Base-by-base conservation (phyloP, 2,329 filamentous ascomycete genomes). In the Trichophaea hybrida region DNA sequence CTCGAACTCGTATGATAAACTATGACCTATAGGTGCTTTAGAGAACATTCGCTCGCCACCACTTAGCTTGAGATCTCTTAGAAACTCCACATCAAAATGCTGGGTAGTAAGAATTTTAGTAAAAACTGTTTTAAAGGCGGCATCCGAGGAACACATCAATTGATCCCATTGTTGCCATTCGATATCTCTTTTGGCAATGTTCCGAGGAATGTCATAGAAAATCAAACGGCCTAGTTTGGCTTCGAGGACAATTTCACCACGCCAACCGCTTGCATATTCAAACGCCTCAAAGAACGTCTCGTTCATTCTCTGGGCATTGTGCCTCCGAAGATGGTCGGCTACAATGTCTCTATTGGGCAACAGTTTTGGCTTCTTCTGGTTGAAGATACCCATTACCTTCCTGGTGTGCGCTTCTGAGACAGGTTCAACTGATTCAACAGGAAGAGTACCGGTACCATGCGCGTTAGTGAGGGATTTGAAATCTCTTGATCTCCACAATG, bases 21-120 rank as follows among this genome's bases (percentile, higher is more conserved):
- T 55, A 15, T 4, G 15, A 44, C 53, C 31, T 17, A 24, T 10
- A 31, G 35, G 24, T 40, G 6, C n/a, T 10, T 6, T 10, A 17
- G 38, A 43, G 58, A 72, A 69, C 58, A 75, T 71, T 59, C 75
- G 68, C 69, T 78, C 73, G 6, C 63, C 61, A 38, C 59, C 58
- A 17, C 49, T 37, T 24, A 65, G 43, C 40, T 65, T 65, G 51
- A 65, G 38, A 15, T 58, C 63, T 13, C 59, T 59, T 13, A 61
- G 49, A 35, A 59, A 65, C 44, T 65, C 63, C 15, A 60, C 55
- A 55, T 65, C 63, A 13, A 53, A 63, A 15, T 61, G 63, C 2
- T 61, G 59, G 13, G 57, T 57, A 6, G 63, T 63, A 12, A 65
- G 24, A 5, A 61, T 59, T 43, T 60, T 54, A 1, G 63, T 61